These are phyloP conservation scores for Carex parvula DNA, from an alignment of 176 grass and related monocot species.

Conservation along the genomic window DNA sequence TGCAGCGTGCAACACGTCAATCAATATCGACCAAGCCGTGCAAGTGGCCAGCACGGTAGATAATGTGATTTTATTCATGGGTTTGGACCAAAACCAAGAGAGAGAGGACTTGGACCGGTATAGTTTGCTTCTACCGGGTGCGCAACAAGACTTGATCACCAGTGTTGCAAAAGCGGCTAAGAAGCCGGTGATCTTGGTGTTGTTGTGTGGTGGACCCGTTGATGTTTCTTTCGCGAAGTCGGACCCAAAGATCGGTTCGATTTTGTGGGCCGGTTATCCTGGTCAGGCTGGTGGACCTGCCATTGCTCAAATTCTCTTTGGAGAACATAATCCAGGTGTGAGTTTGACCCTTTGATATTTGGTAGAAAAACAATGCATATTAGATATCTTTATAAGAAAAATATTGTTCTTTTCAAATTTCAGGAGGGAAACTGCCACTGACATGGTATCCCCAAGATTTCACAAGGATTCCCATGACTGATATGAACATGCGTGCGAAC, in stretches of 20 bases:
- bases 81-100: conserved; percentile 78
- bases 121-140: conserved; percentile 65
- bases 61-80: conserved; percentile 76
- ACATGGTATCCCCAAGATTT: conserved; percentile 93
- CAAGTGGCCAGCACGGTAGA: conserved; percentile 46
- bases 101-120: conserved; percentile 71
- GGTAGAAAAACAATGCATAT: no score
- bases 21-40: conserved; percentile 42
- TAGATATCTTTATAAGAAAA: no score
- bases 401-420: conserved; percentile 19
- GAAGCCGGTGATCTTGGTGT: conserved; percentile 74
- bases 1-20: conserved; percentile 49
- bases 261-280: conserved; percentile 89
- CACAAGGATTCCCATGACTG: conserved; percentile 71
- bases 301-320: conserved; percentile 75
- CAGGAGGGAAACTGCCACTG: conserved; percentile 80
- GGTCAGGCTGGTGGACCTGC: conserved; percentile 80
- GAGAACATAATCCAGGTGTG: conserved; percentile 92
- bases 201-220: conserved; percentile 74
- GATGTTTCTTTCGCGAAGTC: conserved; percentile 82
- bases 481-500: conserved; percentile 95
- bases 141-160: conserved; percentile 66
- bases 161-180: conserved; percentile 63
- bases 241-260: conserved; percentile 63
- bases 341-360: neutral